Base-by-base conservation (phyloP, 495 filamentous ascomycete genomes). In the Tuber magnatum region DNA sequence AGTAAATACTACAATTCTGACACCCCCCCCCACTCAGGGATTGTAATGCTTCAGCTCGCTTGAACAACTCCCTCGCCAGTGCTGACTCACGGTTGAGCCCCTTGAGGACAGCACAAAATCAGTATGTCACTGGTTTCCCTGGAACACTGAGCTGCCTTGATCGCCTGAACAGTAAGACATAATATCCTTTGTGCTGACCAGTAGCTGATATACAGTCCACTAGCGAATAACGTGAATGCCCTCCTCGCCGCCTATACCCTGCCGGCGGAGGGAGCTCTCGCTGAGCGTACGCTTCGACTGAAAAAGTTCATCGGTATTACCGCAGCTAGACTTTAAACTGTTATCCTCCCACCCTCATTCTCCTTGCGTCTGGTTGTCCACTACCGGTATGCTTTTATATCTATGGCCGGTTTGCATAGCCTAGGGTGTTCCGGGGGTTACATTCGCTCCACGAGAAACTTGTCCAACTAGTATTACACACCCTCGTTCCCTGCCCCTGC, bases 211-310 rank as follows among this genome's bases (percentile, higher is more conserved):
- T 72, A n/a, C 44, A 76, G 56, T 51, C 65, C 56, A 56, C 70
- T 73, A 43, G 71, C 38, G 35, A 42, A 69, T 2, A 38, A 73
- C 42, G n/a, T 76, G 48, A 32, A 70, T 16, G 41, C 61, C 70
- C 75, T 76, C 40, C 61, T 76, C 48, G 68, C 48, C 38, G 40
- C 74, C 14, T 75, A 72, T 75, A 69, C 39, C 3, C 39, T 75
- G 24, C 35, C 69, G 1, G 61, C 46, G 35, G 20, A 24, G 38
- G 69, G 48, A 39, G 38, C 22, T 61, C 20, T 75, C 8, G 10
- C 68, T 48, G 43, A 35, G 24, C 73, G 44, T 71, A 43, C 24
- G 40, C 6, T 20, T 38, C 43, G 35, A 38, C 46, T 75, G 69
- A 61, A 32, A n/a, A 6, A 65, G 4, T 56, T 43, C 43, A 75